A percentile compares a stretch with the other conserved stretches of the same genome.
phyloP scores from a whole-genome alignment of 2,329 filamentous ascomycete genomes.

The Stachybotrys chlorohalonatus region DNA sequence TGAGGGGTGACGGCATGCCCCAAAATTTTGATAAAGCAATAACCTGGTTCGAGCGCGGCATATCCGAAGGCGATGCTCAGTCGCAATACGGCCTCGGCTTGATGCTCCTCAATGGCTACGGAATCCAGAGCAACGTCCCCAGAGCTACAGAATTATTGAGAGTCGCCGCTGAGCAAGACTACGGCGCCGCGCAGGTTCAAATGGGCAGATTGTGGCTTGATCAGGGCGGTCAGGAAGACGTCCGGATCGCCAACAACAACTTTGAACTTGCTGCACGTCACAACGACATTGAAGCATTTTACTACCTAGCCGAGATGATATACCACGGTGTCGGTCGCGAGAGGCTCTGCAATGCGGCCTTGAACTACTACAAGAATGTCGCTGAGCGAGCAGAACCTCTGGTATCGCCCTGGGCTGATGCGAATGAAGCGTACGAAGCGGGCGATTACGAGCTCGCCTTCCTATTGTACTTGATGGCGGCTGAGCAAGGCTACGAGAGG shows the following conservation, averaged over 20 bases:
- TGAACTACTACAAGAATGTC: conserved; percentile 75
- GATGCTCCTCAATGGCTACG: conserved; percentile 74
- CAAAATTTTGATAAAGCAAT: conserved; percentile 70
- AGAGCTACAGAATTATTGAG: conserved; percentile 70
- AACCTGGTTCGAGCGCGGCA: conserved; percentile 76
- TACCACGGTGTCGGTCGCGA: conserved; percentile 74
- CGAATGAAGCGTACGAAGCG: conserved; percentile 71
- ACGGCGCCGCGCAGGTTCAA: conserved; percentile 70
- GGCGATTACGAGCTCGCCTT: conserved; percentile 75
- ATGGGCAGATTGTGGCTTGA: conserved; percentile 80
- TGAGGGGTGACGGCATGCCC: conserved; percentile 75
- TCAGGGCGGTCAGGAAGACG: conserved; percentile 61
- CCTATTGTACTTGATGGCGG: conserved; percentile 74
- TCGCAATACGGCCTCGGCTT: conserved; percentile 79
- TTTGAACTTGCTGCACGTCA: conserved; percentile 81
- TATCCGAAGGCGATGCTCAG: conserved; percentile 66
- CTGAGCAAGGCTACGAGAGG: conserved; percentile 84
- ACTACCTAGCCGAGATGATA: conserved; percentile 84
- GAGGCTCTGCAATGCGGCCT: conserved; percentile 65
- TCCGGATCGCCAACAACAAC: conserved; percentile 71
- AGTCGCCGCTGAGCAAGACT: conserved; percentile 72
- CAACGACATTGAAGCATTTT: conserved; percentile 80
- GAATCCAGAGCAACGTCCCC: conserved; percentile 57
- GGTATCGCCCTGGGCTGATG: conserved; percentile 72
- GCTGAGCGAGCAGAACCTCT: conserved; percentile 64